Conservation (phyloP, 2,329 filamentous ascomycete genomes). For the Botryosphaeria dothidea region DNA sequence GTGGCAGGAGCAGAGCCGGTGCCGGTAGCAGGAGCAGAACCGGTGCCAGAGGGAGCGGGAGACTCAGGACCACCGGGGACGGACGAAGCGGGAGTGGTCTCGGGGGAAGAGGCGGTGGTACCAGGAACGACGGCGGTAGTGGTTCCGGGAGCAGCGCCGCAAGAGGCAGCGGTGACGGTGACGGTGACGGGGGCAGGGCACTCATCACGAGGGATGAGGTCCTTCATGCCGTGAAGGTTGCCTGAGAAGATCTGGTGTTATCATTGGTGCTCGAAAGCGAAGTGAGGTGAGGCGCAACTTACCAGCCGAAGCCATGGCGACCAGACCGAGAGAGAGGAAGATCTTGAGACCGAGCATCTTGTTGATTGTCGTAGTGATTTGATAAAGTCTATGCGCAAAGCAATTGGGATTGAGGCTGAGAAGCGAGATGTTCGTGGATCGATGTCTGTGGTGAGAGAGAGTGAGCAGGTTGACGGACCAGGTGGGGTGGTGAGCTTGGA, state of each 20-base stretch:
- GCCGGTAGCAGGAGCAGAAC: background rate
- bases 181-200: slow-evolving; percentile 4
- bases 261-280: background rate
- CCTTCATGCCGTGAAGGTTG: slow-evolving; percentile 1
- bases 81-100: slow-evolving; percentile 5
- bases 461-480: background rate
- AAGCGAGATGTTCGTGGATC: background rate
- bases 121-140: background rate
- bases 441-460: slow-evolving; percentile 3
- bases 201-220: slow-evolving; percentile 12
- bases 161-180: background rate
- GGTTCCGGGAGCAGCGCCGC: background rate
- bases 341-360: slow-evolving; percentile 16
- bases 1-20: background rate
- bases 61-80: background rate
- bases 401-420: background rate
- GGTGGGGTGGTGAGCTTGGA: background rate
- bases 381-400: slow-evolving; percentile 9
- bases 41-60: background rate
- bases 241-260: background rate
- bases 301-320: slow-evolving; percentile 13
- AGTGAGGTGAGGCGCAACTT: background rate
- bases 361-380: slow-evolving; percentile 1
- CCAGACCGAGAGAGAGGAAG: background rate
- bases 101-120: background rate